phyloP scores from a whole-genome alignment of 2,329 filamentous ascomycete genomes.

The Paecilomyces formosus region DNA sequence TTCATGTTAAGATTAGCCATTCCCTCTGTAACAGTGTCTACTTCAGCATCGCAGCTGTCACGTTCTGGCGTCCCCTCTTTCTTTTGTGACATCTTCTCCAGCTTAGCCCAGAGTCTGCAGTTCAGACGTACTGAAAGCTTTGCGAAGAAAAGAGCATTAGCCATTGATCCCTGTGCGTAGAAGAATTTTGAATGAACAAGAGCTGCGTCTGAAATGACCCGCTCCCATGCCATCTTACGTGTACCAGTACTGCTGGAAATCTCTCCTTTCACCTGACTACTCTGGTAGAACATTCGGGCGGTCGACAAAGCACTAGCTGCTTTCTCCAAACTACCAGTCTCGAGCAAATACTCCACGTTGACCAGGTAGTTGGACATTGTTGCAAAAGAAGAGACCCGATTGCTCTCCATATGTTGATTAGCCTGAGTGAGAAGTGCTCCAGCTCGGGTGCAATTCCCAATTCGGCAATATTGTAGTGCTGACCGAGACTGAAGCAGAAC shows the following conservation, averaged over 20 bases:
- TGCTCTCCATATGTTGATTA: conserved; percentile 40
- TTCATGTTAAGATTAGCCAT: conserved; percentile 33
- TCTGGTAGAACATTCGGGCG: conserved; percentile 24
- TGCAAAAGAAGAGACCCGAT: conserved; percentile 37
- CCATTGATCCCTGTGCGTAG: conserved; percentile 46
- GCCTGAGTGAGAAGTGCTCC: conserved; percentile 52
- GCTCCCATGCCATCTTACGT: conserved; percentile 41
- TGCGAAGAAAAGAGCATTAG: conserved; percentile 41
- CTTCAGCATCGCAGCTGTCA: conserved; percentile 16
- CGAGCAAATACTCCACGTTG: conserved; percentile 66
- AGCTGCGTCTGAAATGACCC: conserved; percentile 51
- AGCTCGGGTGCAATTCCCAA: conserved; percentile 56
- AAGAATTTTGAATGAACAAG: conserved; percentile 60
- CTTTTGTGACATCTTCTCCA: conserved; percentile 37
- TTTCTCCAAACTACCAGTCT: conserved; percentile 58
- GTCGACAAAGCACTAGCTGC: conserved; percentile 34
- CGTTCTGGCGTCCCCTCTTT: conserved; percentile 22
- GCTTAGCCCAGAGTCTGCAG: conserved; percentile 44
- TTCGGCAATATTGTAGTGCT: conserved; percentile 48
- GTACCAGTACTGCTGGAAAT: conserved; percentile 26
- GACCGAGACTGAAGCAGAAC: conserved; percentile 40
- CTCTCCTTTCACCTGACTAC: conserved; percentile 20
- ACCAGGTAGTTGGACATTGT: conserved; percentile 58
- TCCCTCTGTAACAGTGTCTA: conserved; percentile 30
- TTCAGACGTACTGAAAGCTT: conserved; percentile 44